Evolutionary conservation across 306 rosid species (phyloP), one percentile per base, ranked within the genome.

Genomic region (Morella rubra): DNA sequence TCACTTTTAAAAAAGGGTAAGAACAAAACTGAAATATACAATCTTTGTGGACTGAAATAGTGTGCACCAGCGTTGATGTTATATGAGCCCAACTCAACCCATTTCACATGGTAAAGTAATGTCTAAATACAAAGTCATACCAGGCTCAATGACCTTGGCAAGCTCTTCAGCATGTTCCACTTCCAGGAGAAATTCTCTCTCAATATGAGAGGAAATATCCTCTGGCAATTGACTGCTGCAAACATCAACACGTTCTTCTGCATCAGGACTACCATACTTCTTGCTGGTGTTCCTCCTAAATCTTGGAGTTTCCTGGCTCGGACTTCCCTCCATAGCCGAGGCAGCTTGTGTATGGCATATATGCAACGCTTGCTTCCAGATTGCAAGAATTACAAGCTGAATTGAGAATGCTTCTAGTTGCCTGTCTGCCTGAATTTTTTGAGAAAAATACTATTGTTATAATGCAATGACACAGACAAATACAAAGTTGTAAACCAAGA

Each of bases 311-410:
- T 93, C 98, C 83, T 85, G 97, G 85, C 80, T 89, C 69, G 97
- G 98, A 87, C 97, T 93, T 76, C 98, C 99, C 86, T 93, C 97
- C 90, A 91, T 93, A 72, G 96, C 99, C 4, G 98, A 96, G 81
- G 99, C 98, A 81, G 97, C 99, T 83, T 86, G 97, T 5, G 99
- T 90, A 82, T 96, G 99, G 88, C 99, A 96, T 84, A 96, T 96
- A 84, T 96, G 86, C 85, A 96, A 78, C 13, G 98, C 99, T 88
- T 96, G 93, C 84, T 93, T 96, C 98, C 99, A 96, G 72, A 96
- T 93, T 74, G 99, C 96, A 85, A 96, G 99, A 81, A 93, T 91
- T 70, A 96, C 99, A 84, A 96, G 98, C 84, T 90, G 96, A 81
- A 96, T 87, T 70, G 99, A 90, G 84, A 96, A 93, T 77, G 98